Conservation (phyloP, 225 moss, liverwort and hornwort genomes). For the Marchantia paleacea region DNA sequence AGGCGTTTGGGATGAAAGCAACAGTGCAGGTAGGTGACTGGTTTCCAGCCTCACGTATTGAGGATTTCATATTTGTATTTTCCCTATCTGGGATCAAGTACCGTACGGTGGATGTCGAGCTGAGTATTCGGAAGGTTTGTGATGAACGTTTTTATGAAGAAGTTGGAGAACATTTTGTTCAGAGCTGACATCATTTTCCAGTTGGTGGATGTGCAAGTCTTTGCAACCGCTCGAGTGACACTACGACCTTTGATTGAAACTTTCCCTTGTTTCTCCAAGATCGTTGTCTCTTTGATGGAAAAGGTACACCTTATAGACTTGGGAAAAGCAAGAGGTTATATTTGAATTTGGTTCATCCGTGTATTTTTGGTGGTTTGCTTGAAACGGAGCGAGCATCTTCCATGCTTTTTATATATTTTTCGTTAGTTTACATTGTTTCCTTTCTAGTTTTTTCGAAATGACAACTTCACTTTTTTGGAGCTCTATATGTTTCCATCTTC, state of each 20-base stretch:
- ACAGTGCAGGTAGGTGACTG: slow-evolving; percentile 68
- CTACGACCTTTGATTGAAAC: slow-evolving; percentile 75
- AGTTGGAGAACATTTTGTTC: not conserved
- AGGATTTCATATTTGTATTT: not conserved
- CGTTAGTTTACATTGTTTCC: not conserved
- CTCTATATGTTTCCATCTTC: not conserved
- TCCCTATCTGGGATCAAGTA: too few species aligned
- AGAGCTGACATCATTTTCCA: slow-evolving; percentile 26
- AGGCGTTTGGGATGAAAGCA: slow-evolving; percentile 84
- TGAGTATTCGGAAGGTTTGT: not conserved
- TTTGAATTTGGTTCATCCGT: not conserved
- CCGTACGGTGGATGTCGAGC: not conserved
- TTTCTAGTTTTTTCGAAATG: too few species aligned
- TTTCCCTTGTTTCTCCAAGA: slow-evolving; percentile 91
- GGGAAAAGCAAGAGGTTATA: too few species aligned
- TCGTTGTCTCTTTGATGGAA: slow-evolving; percentile 87
- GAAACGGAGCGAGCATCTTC: not conserved
- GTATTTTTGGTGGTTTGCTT: not conserved
- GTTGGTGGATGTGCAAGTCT: slow-evolving; percentile 93
- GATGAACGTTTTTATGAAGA: not conserved
- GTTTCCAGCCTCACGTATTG: not conserved
- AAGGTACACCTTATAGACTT: slow-evolving; percentile 46
- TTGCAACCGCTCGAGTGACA: slow-evolving; percentile 83
- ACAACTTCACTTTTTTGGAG: too few species aligned
- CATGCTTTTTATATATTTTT: not conserved